These are phyloP conservation scores for Erythrobasidium yunnanense DNA, from an alignment of 768 basidiomycete species.

Conservation along the genomic window DNA sequence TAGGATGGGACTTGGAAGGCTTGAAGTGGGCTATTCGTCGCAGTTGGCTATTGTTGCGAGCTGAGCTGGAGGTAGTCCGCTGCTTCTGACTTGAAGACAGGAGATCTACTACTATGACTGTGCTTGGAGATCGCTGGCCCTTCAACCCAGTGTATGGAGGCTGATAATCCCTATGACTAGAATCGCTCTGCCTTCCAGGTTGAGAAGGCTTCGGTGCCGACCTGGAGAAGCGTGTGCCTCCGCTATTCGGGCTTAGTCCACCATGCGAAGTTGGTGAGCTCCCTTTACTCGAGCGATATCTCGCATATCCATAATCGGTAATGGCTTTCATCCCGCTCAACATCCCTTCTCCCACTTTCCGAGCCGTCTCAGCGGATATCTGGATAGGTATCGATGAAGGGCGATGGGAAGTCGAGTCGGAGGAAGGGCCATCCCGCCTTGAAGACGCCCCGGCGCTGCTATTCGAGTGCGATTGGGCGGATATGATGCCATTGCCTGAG, in stretches of 20 bases:
- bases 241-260: not conserved
- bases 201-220: slow-evolving; percentile 30
- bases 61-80: not conserved
- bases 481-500: slow-evolving; percentile 4
- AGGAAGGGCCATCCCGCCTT: not conserved
- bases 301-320: slow-evolving; percentile 24
- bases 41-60: not conserved
- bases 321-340: slow-evolving; percentile 32
- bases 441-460: no score
- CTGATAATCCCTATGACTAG: no score
- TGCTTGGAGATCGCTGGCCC: no score
- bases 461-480: slow-evolving; percentile 10
- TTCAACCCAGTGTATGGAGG: no score
- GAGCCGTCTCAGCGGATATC: slow-evolving; percentile 22
- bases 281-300: not conserved
- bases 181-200: no score
- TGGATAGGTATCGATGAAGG: no score
- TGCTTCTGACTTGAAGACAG: not conserved
- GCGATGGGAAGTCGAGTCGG: no score
- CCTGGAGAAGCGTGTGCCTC: slow-evolving; percentile 28
- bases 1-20: slow-evolving; percentile 22
- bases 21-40: slow-evolving; percentile 31
- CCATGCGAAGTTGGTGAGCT: not conserved
- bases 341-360: slow-evolving; percentile 29
- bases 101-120: slow-evolving; percentile 34